These are phyloP conservation scores for Nicotiana undulata DNA, from an alignment of 257 asterid genomes.

Conservation along the genomic window DNA sequence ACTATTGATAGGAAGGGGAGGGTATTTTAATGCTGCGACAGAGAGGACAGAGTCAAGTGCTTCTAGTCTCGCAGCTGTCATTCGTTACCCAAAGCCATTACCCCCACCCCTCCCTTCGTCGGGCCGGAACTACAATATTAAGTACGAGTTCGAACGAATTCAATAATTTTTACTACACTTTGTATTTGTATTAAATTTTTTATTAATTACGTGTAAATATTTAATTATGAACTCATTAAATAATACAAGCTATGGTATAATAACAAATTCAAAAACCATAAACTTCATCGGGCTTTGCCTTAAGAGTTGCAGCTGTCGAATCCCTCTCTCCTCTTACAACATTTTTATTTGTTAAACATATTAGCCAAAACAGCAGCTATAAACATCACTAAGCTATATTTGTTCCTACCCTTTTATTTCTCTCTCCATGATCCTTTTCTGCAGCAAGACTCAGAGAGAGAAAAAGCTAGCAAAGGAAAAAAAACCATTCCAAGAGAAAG, in stretches of 20 bases:
- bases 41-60: conserved; percentile 82
- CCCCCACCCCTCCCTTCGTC: neutral
- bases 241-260: too few species aligned
- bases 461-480: neutral
- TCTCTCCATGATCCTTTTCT: neutral
- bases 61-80: conserved; percentile 90
- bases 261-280: conserved; percentile 13
- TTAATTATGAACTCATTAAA: too few species aligned
- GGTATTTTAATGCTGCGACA: conserved; percentile 34
- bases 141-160: too few species aligned
- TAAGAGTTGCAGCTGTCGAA: conserved; percentile 78
- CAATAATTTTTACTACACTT: rapidly evolving
- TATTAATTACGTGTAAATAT: too few species aligned
- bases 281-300: conserved; percentile 18
- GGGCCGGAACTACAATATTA: neutral
- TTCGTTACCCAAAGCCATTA: conserved; percentile 55
- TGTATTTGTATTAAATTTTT: too few species aligned
- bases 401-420: conserved; percentile 5
- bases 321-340: conserved; percentile 18
- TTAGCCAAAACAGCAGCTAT: neutral
- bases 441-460: neutral
- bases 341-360: neutral
- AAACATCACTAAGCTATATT: conserved; percentile 4
- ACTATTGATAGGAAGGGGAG: conserved; percentile 11
- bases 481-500: neutral